Base-by-base conservation (phyloP, 2,329 filamentous ascomycete genomes). In the Rasamsonia emersonii region DNA sequence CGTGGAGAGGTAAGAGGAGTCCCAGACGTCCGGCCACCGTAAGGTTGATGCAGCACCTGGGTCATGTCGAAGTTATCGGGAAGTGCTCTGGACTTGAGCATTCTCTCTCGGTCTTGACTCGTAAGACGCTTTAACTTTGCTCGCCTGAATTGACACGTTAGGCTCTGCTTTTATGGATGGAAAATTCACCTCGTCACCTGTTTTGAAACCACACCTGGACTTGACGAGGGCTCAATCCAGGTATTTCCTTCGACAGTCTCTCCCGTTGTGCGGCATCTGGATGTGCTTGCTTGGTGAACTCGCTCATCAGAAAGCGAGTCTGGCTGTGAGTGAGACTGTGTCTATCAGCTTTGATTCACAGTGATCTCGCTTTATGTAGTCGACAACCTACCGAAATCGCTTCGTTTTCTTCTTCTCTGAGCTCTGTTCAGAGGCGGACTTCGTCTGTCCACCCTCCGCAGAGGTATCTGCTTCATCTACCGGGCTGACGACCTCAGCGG, bases 131-230 rank as follows among this genome's bases (percentile, higher is more conserved):
- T 77, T 39, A 77, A 58, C 53, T 77, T 77, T 11, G 73, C 73
- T 48, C 73, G 59, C 54, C 73, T 77, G 33, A 11, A 35, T 5
- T 7, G 3, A 7, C 26, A 6, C 10, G 9, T 37, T 16, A 31
- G 36, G 17, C 24, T 18, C 5, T 18, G 15, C 32, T 32, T 5
- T 26, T 30, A 30, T 32, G 24, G 26, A 18, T 5, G 7, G 15
- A 6, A 20, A 21, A 36, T 24, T 3, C 8, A 8, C 15, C 4
- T 20, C 15, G 71, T 47, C 72, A 94, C 88, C 88, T 77, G 61
- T 96, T 96, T 61, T 96, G 88, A 61, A 96, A 96, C 89, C 88
- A 96, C 30, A 96, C 88, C 59, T 96, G 88, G 15, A 96, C 89
- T 56, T 96, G 88, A 39, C 88, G 77, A 21, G 88, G 85, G 49